Base-by-base conservation (phyloP, 192 early-diverging fungal genomes). In the Coemansia sp. region DNA sequence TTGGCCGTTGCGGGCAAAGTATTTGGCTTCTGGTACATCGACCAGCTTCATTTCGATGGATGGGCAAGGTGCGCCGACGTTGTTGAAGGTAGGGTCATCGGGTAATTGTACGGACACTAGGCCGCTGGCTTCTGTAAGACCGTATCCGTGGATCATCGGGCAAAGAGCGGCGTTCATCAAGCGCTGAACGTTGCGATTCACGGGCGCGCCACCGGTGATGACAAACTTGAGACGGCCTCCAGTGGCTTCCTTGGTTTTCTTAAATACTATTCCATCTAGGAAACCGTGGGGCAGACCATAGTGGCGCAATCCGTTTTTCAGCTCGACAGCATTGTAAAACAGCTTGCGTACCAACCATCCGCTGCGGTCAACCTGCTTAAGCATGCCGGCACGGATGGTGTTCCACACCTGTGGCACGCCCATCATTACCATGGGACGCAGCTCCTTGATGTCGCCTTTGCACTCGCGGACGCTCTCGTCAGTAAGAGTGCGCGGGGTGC, bases 371-470 rank as follows among this genome's bases (percentile, higher is more conserved):
- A 84, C 81, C 58, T 83, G 82, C 46, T 80, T 65, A 44, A 86
- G 55, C 38, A 95, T 84, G 26, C 85, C 89, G 62, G 94, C 93
- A 28, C 92, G 83, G 61, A 97, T 97, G 18, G 85, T 83, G 60
- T 89, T 87, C 88, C 88, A 91, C 5, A 91, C 87, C 46, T 85
- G 84, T 19, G 88, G 88, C 4, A 91, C 89, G 58, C 89, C 89
- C 46, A 82, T 77, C 86, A 91, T 84, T 24, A 91, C 52, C 17
- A 84, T 84, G 8, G 89, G 89, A 19, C 78, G 72, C 55, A 91
- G 81, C 54, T 78, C 84, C 55, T 81, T 82, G 59, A 91, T 86
- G 69, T 91, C 89, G 3, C 91, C 89, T 35, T 91, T 55, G 26
- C 93, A 72, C 14, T 79, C 79, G 28, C 81, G 62, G 26, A 83